These are phyloP conservation scores for Olyra latifolia DNA, from an alignment of 176 grass and related monocot genomes.

Conservation along the genomic window DNA sequence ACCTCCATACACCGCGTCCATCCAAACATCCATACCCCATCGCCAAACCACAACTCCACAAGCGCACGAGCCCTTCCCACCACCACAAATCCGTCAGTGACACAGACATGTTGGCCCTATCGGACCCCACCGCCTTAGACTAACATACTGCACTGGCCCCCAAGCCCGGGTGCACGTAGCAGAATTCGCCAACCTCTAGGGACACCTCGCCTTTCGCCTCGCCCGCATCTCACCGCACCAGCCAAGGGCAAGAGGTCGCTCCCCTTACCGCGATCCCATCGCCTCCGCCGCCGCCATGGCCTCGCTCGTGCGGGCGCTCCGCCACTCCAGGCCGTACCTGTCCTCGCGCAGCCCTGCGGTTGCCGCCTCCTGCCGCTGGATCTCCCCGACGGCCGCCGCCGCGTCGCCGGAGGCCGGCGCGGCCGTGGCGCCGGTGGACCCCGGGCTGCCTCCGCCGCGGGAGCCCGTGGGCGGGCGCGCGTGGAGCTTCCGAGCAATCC, in stretches of 20 bases:
- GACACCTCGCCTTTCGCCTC: neutral
- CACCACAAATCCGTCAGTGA: rapidly evolving
- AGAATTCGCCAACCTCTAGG: neutral
- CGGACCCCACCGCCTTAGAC: neutral
- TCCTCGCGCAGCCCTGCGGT: conserved; percentile 19
- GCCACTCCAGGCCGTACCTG: conserved; percentile 59
- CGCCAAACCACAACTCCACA: neutral
- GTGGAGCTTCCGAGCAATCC: conserved; percentile 62
- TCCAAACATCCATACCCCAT: neutral
- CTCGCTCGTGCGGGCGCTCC: conserved; percentile 73
- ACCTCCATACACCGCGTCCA: neutral
- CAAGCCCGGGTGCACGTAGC: neutral
- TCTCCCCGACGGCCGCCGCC: conserved; percentile 62
- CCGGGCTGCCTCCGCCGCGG: conserved; percentile 41
- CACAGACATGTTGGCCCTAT: rapidly evolving
- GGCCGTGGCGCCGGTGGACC: conserved; percentile 43
- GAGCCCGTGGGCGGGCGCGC: conserved; percentile 68
- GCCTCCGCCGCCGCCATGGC: conserved; percentile 49
- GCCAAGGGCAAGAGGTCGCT: conserved; percentile 26
- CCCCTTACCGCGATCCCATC: conserved; percentile 44
- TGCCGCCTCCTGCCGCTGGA: conserved; percentile 56
- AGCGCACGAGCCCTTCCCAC: neutral
- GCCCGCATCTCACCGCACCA: neutral
- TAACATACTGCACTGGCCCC: neutral
- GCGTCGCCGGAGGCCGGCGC: conserved; percentile 59